Base-by-base conservation (phyloP, 768 basidiomycete species). In the Cyclocybe cylindracea region DNA sequence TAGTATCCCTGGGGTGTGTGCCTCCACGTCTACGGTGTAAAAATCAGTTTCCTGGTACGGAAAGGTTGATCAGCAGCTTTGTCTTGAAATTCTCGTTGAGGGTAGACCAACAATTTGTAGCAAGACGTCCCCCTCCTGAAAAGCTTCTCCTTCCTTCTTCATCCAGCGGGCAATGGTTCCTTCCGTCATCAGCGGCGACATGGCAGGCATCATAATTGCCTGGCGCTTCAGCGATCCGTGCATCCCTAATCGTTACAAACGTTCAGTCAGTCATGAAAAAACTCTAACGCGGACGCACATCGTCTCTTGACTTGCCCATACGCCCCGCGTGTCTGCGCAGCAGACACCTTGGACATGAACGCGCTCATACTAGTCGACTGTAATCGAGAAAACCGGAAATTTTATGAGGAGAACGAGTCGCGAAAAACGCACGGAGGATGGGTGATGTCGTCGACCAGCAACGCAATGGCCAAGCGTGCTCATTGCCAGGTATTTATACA, bases 171-270 rank as follows among this genome's bases (percentile, higher is more conserved):
- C 74, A 51, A 94, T 85, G 0, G 85, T 89, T 29, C 91, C 91
- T 65, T 89, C 86, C 1, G 87, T 91, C 86, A 94, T 90, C 18
- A 89, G 87, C n/a, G 89, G 90, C 7, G 86, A 91, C 87, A 94
- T 87, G 47, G 89, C 88, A 32, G 92, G 91, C 89, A 94, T 93
- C 58, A 73, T 61, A 32, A 76, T 78, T 10, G 69, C 70, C 43
- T 72, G 67, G 46, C 68, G 60, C 36, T 57, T 56, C 48, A 64
- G 47, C n/a, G 71, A 71, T 31, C 63, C 61, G 55, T 73, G 71
- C 46, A 73, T 53, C 62, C 66, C 73, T 75, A 44, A 24, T 24
- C 24, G 5, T 24, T 5, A 34, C 48, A 13, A 38, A 32, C 24
- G 19, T 36, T 29, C 11, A 32, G 39, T 34, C 36, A 38, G 5